phyloP scores from a whole-genome alignment of 2,329 filamentous ascomycete genomes.

The Phaeoacremonium minimum region DNA sequence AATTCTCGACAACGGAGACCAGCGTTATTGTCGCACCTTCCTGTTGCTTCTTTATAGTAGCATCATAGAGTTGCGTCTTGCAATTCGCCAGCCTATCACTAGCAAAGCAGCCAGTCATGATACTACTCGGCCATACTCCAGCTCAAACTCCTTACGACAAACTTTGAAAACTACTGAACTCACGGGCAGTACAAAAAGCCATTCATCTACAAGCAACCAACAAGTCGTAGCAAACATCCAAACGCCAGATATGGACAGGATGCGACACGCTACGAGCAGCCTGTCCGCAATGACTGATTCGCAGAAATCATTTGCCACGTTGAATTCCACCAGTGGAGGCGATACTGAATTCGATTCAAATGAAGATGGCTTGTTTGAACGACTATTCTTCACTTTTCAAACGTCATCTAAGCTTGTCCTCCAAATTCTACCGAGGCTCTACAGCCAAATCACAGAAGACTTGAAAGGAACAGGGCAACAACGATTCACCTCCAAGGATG shows the following conservation, averaged over 20 bases:
- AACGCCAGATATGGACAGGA: constrained; percentile 42
- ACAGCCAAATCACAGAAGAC: constrained; percentile 59
- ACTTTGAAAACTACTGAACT: constrained; percentile 41
- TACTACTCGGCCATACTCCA: constrained; percentile 45
- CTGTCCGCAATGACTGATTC: constrained; percentile 71
- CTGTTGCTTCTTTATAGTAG: constrained; percentile 62
- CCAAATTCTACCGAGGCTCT: constrained; percentile 65
- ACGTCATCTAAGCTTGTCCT: constrained; percentile 70
- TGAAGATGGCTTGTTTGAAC: constrained; percentile 78
- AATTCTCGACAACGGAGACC: constrained; percentile 61
- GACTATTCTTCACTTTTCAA: constrained; percentile 72
- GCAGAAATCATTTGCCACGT: constrained; percentile 74
- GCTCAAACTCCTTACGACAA: constrained; percentile 49
- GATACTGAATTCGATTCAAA: constrained; percentile 61
- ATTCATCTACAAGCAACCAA: constrained; percentile 45
- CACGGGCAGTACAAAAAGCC: constrained; percentile 29
- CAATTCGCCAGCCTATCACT: constrained; percentile 28
- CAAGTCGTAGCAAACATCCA: constrained; percentile 53
- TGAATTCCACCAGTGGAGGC: constrained; percentile 44
- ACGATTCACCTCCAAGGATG: constrained; percentile 53
- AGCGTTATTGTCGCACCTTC: constrained; percentile 62
- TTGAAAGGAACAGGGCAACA: constrained; percentile 60
- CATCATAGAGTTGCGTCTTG: constrained; percentile 62
- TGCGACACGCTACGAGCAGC: constrained; percentile 45
- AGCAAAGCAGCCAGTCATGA: constrained; percentile 28